Base-by-base conservation (phyloP, 1,139 yeast genomes). In the Sporopachydermia cereana region DNA sequence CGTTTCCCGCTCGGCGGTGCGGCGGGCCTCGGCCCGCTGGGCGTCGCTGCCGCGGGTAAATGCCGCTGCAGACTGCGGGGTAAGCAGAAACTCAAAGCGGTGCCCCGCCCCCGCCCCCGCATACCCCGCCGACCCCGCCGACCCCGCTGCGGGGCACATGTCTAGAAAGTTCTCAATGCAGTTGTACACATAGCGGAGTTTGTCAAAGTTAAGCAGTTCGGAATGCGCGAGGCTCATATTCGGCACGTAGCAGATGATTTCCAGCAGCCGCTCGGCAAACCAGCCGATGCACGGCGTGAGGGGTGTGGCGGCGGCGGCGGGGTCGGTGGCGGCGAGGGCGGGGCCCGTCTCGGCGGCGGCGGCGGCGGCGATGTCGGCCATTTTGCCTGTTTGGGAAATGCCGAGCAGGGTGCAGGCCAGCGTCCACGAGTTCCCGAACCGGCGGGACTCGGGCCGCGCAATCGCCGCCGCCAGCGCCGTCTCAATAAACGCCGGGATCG, bases 251-350 rank as follows among this genome's bases (percentile, higher is more conserved):
- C 81, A 78, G 1, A 79, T 77, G 48, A 79, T 74, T 56, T 80
- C 86, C 46, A 79, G 56, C 52, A 80, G 58, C 46, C 84, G 67
- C 52, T 76, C 79, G 16, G 74, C 58, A 44, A 77, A 61, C 88
- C 89, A 81, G 7, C 97, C 96, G 51, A 88, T 76, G 57, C 96
- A 89, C 2, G 96, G 94, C n/a, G 79, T 71, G 45, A 77, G 56
- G 2, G 68, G 62, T 23, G 51, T n/a, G 12, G 9, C 24, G 16
- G 44, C 21, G 7, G 23, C 20, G 4, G 31, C n/a, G 9, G 30
- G 12, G 12, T 41, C 30, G 9, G 4, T 24, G 24, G 24, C 34
- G 9, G 18, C 9, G 5, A 41, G 16, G 29, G 16, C 12, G 7
- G 43, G 43, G 16, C 29, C 34, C 30, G 29, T 20, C 14, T 14